phyloP scores from a whole-genome alignment of 108 stramenopile species.

The Nitzschia sp. region DNA sequence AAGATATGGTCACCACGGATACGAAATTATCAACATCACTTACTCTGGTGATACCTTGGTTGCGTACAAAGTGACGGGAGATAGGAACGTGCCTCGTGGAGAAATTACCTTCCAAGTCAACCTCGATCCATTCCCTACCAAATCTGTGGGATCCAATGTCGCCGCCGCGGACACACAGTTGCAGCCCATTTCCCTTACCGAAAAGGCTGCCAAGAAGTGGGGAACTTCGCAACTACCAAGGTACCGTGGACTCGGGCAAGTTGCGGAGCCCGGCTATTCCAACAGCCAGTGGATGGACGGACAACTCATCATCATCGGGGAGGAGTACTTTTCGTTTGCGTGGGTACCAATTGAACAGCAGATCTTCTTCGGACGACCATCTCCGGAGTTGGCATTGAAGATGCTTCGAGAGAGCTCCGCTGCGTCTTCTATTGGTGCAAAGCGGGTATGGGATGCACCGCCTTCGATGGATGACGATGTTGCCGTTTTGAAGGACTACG shows the following conservation, averaged over 20 bases:
- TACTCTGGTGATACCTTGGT: slow-evolving; percentile 74
- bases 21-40: slow-evolving; percentile 73
- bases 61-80: slow-evolving; percentile 82
- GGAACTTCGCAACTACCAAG: slow-evolving; percentile 61
- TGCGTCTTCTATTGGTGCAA: slow-evolving; percentile 23
- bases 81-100: slow-evolving; percentile 73
- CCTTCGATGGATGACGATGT: slow-evolving; percentile 57
- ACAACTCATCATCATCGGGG: slow-evolving; percentile 75
- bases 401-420: slow-evolving; percentile 66
- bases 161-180: slow-evolving; percentile 21
- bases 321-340: slow-evolving; percentile 81
- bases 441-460: slow-evolving; percentile 33
- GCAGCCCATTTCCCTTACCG: slow-evolving; percentile 58
- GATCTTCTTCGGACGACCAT: slow-evolving; percentile 83
- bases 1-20: slow-evolving; percentile 74
- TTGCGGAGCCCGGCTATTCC: slow-evolving; percentile 57
- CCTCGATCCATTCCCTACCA: slow-evolving; percentile 28
- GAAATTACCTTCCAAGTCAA: slow-evolving; percentile 81
- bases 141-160: not conserved
- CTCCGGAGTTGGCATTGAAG: slow-evolving; percentile 64
- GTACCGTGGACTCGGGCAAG: slow-evolving; percentile 64
- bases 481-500: slow-evolving; percentile 54
- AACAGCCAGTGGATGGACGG: slow-evolving; percentile 80
- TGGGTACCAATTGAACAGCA: slow-evolving; percentile 80
- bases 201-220: slow-evolving; percentile 71